Evolutionary conservation across 306 rosid genomes (phyloP), one percentile per base, ranked within the genome.

Genomic region (Argentina anserina): DNA sequence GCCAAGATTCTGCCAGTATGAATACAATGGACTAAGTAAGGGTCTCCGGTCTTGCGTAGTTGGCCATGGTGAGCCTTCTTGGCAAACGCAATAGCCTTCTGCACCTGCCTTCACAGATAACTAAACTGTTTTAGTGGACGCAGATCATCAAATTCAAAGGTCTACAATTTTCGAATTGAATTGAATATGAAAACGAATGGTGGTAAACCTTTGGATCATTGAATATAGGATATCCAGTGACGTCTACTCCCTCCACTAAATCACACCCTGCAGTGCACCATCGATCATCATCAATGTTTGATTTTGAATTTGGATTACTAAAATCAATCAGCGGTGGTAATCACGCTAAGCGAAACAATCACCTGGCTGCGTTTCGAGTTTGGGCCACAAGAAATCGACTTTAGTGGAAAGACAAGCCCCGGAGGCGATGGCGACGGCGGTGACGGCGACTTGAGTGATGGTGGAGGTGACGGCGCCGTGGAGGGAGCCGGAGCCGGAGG

Each of bases 371-470:
- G 90, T 87, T 67, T 87, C 88, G 23, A 80, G 81, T 88, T 93
- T 93, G 18, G 97, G 98, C 98, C 98, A 93, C 63, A 93, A 71
- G 86, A 89, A 93, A 34, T 91, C 98, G 70, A 93, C 94, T 79
- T 87, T 91, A 14, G 98, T 91, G 67, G 98, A 93, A 23, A 93
- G 97, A 50, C 98, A 93, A 66, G 98, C 98, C 3, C 98, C 98
- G 68, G 98, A 93, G 67, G 98, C 98, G 56, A 93, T 91, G 23
- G 98, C 97, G 33, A 93, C 86, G 56, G 98, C 98, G 73, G 98
- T 90, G 80, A 93, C 96, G 14, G 98, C 98, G 7, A 93, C 96
- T 33, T 93, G 98, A 3, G 96, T 93, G 82, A 93, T 93, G 68
- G 97, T 94, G 49, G 97, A 93, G 68, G 92, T 81, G 64, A 91